Evolutionary conservation across 1,284 basidiomycete species (phyloP), one percentile per base, ranked within the genome.

Genomic region (Mycena sp.): DNA sequence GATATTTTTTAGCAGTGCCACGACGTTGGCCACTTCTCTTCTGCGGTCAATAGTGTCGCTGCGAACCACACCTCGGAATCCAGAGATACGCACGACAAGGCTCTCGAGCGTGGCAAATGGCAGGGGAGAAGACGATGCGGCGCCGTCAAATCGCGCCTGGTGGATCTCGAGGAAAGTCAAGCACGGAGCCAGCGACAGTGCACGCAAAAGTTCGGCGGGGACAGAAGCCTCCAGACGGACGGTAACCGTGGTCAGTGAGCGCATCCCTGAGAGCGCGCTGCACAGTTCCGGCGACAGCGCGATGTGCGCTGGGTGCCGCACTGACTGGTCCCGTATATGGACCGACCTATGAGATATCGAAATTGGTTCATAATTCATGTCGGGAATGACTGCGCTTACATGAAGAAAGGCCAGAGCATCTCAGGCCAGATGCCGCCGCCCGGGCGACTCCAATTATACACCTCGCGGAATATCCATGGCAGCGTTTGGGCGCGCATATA

Each of bases 381-480:
- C 44, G 6, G 26, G n/a, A 11, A n/a, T 14, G 14, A 35, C 32
- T 35, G 32, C 9, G 26, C 52, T 45, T 21, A 45, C 52, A 14
- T 17, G 16, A 55, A 44, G 10, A 44, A 44, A 3, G 28, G 29
- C 41, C 40, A 55, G 12, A 55, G 21, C 7, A 2, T 45, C 5
- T 23, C n/a, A 3, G 52, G 52, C 52, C 52, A 55, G 12, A 44
- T 26, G 6, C 11, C 14, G 3, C 19, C 29, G 21, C 19, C 52
- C 4, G 21, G n/a, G 1, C 40, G 29, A 21, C 19, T n/a, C 52
- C 52, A 44, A 29, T 55, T 55, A 21, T 55, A 55, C 0, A 50
- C 56, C 35, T 58, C 56, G 14, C 46, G 46, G 26, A 58, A 58
- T 4, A 58, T 50, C 38, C 56, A 51, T 4, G 48, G 55, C n/a